phyloP scores from a whole-genome alignment of 2,329 filamentous ascomycete species.

The Fusarium coffeatum region DNA sequence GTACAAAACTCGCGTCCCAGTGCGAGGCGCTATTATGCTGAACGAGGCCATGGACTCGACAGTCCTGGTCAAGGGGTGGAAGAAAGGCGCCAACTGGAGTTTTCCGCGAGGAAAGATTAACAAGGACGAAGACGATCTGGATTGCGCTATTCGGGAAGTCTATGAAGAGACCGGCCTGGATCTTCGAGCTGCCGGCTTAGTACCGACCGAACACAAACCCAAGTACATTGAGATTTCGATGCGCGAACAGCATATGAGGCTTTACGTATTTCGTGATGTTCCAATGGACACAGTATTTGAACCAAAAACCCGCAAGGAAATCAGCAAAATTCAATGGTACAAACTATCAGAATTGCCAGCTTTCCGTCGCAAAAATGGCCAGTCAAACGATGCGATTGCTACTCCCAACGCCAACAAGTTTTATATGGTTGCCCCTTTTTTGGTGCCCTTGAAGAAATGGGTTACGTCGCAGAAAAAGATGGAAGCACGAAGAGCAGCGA shows the following conservation, averaged over 20 bases:
- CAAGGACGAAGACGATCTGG: conserved; percentile 92
- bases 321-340: conserved; percentile 97
- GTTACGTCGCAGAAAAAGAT: conserved; percentile 84
- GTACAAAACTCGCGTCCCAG: conserved; percentile 95
- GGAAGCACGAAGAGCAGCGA: conserved; percentile 64
- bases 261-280: conserved; percentile 92
- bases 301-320: conserved; percentile 93
- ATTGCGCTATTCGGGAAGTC: conserved; percentile 93
- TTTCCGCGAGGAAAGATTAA: conserved; percentile 98
- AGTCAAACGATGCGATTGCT: conserved; percentile 65
- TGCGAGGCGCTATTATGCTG: conserved; percentile 91
- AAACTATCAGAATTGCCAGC: conserved; percentile 88
- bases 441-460: conserved; percentile 88
- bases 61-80: conserved; percentile 96
- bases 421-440: conserved; percentile 97
- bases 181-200: conserved; percentile 77
- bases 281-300: conserved; percentile 89
- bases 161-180: conserved; percentile 97
- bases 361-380: conserved; percentile 74
- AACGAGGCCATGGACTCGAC: conserved; percentile 95
- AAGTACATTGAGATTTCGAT: conserved; percentile 91
- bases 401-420: conserved; percentile 83
- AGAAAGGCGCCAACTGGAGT: conserved; percentile 95
- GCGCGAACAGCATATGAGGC: conserved; percentile 89
- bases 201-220: conserved; percentile 76